phyloP scores from a whole-genome alignment of 208 protist genomes.

The Trypanosoma caninum region DNA sequence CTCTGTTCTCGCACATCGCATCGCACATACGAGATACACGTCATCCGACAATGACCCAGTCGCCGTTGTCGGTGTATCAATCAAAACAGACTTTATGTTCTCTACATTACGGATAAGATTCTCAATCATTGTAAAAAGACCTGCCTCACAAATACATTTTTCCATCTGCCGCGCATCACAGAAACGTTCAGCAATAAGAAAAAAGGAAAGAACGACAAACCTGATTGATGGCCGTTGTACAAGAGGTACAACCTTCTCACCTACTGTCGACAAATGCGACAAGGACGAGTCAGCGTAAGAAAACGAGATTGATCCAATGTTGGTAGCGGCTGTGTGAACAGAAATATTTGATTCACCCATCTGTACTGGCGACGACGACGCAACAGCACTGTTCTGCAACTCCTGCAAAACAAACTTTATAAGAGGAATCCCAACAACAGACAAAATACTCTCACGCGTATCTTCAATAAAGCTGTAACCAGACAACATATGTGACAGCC shows the following conservation, averaged over 20 bases:
- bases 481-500: conserved; percentile 56
- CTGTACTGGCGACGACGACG: background rate
- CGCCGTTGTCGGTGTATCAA: conserved; percentile 55
- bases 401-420: conserved; percentile 19
- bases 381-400: background rate
- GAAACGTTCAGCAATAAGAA: conserved; percentile 38
- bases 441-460: conserved; percentile 28
- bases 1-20: conserved; percentile 44
- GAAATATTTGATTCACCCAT: background rate
- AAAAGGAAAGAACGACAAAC: conserved; percentile 44
- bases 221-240: conserved; percentile 51
- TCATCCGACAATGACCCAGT: conserved; percentile 73
- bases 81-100: conserved; percentile 36
- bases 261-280: background rate
- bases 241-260: background rate
- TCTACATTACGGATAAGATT: conserved; percentile 35
- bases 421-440: conserved; percentile 31
- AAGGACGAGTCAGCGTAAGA: background rate
- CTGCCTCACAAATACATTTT: conserved; percentile 31
- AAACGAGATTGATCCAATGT: background rate
- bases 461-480: conserved; percentile 19
- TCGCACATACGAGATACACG: conserved; percentile 63
- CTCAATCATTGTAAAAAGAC: conserved; percentile 28
- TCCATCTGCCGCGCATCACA: conserved; percentile 20
- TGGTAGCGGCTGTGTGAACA: background rate